A percentile compares a stretch with the other conserved stretches of the same genome.
phyloP scores from a whole-genome alignment of 2,329 filamentous ascomycete species.

The Trichoderma brevicompactum region DNA sequence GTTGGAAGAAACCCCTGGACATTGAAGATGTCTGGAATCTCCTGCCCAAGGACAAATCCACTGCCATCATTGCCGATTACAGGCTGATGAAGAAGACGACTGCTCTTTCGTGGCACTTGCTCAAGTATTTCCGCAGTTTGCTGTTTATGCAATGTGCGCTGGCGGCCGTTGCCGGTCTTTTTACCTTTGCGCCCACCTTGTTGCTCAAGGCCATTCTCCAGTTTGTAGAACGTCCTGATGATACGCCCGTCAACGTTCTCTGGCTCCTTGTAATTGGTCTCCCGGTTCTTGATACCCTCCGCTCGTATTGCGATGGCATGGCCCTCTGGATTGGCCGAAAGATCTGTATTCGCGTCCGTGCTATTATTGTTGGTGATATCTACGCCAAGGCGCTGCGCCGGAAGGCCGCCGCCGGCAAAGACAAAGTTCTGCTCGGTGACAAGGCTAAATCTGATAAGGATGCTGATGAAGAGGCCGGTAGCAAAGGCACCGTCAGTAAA shows the following conservation, averaged over 20 bases:
- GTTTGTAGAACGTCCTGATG: conserved; percentile 83
- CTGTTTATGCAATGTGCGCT: conserved; percentile 78
- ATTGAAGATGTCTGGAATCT: conserved; percentile 92
- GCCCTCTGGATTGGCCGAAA: conserved; percentile 92
- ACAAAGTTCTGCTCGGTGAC: conserved; percentile 70
- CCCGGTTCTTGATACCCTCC: conserved; percentile 78
- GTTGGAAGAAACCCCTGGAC: conserved; percentile 83
- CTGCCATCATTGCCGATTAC: conserved; percentile 77
- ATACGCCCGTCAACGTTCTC: conserved; percentile 80
- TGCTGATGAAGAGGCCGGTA: conserved; percentile 39
- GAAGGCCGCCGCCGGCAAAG: conserved; percentile 79
- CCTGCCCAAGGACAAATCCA: conserved; percentile 84
- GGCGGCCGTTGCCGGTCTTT: conserved; percentile 77
- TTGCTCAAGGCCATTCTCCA: conserved; percentile 89
- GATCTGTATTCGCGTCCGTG: conserved; percentile 88
- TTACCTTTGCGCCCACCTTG: conserved; percentile 90
- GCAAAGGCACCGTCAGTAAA: conserved; percentile 51
- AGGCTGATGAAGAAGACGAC: conserved; percentile 83
- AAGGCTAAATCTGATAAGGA: conserved; percentile 41
- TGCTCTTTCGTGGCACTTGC: conserved; percentile 76
- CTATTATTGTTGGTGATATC: conserved; percentile 95
- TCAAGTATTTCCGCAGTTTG: conserved; percentile 80
- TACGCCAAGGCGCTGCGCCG: conserved; percentile 94
- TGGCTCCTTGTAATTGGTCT: conserved; percentile 96
- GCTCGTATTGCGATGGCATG: conserved; percentile 82